Percentiles rank a stretch among this genome's conserved stretches.
Conservation (phyloP, 2,329 filamentous ascomycete genomes). For the Scopulariopsis brevicaulis region DNA sequence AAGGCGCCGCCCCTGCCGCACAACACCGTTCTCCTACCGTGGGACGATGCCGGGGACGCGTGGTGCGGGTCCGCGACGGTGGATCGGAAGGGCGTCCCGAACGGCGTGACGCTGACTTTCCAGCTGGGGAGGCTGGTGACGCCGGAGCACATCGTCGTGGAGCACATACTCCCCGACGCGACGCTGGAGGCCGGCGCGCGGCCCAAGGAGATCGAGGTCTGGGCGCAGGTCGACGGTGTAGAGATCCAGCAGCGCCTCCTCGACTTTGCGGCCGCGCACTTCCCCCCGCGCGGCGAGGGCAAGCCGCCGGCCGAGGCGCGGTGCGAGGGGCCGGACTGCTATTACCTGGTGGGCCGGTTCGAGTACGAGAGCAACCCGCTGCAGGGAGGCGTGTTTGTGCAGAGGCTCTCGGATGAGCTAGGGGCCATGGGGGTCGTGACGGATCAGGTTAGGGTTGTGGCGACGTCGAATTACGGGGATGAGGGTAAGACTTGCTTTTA, state of each 20-base stretch:
- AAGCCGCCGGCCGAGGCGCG: conserved; percentile 17
- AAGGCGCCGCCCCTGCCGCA: conserved; percentile 20
- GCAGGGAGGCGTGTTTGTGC: conserved; percentile 37
- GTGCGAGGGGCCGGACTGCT: conserved; percentile 19
- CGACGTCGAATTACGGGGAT: conserved; percentile 46
- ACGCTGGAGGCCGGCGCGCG: conserved; percentile 50
- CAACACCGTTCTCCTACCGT: conserved; percentile 48
- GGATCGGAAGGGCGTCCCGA: conserved; percentile 25
- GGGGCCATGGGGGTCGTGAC: conserved; percentile 33
- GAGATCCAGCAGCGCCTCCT: conserved; percentile 24
- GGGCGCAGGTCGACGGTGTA: conserved; percentile 44
- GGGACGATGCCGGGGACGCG: conserved; percentile 75
- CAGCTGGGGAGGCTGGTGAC: conserved; percentile 45
- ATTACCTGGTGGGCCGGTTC: conserved; percentile 47
- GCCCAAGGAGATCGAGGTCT: conserved; percentile 60
- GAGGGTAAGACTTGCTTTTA: conserved; percentile 55
- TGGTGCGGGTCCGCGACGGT: conserved; percentile 58
- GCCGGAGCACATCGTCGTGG: conserved; percentile 59
- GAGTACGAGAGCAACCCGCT: conserved; percentile 33
- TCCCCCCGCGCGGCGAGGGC: conserved; percentile 16
- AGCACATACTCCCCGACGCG: conserved; percentile 54
- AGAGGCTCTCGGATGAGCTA: conserved; percentile 39
- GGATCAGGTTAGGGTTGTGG: conserved; percentile 40
- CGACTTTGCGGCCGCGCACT: conserved; percentile 30
- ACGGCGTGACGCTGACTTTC: conserved; percentile 55